phyloP scores from a whole-genome alignment of 1,139 yeast species.

The Casaregolazyma lundiana region DNA sequence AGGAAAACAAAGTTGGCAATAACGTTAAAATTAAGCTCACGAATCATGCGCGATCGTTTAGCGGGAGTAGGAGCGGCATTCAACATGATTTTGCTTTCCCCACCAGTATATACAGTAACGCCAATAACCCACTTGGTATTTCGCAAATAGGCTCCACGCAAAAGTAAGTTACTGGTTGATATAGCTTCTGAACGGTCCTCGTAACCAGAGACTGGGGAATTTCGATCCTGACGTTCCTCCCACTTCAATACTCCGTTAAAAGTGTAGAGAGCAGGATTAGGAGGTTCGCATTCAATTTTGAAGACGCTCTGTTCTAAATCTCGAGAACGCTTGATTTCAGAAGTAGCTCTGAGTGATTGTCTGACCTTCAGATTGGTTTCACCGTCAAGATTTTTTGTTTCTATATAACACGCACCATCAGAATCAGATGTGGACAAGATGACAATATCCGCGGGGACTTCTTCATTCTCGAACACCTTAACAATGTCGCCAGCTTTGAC shows the following conservation, averaged over 20 bases:
- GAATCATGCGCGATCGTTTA: constrained; percentile 75
- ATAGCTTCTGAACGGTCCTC: constrained; percentile 51
- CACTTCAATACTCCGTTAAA: constrained; percentile 77
- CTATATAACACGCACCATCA: constrained; percentile 90
- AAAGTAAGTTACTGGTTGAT: constrained; percentile 67
- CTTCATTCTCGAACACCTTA: constrained; percentile 79
- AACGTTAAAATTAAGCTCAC: constrained; percentile 80
- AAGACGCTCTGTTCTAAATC: constrained; percentile 71
- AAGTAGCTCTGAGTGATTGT: constrained; percentile 65
- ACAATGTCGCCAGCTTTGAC: constrained; percentile 86
- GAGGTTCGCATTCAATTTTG: constrained; percentile 88
- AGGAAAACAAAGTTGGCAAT: constrained; percentile 69
- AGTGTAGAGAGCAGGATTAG: constrained; percentile 72
- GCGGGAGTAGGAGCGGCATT: constrained; percentile 93
- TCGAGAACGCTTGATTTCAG: constrained; percentile 54
- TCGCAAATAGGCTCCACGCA: constrained; percentile 86
- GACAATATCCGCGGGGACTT: constrained; percentile 88
- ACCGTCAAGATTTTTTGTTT: constrained; percentile 93
- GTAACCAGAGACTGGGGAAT: constrained; percentile 9
- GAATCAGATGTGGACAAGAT: constrained; percentile 76
- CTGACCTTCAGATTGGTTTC: constrained; percentile 88
- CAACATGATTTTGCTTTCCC: constrained; percentile 87
- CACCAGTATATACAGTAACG: constrained; percentile 83
- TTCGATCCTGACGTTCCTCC: constrained; percentile 28
- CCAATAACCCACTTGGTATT: constrained; percentile 97